Percentiles rank a stretch among this genome's conserved stretches.
Evolutionary conservation across 2,329 filamentous ascomycete genomes (phyloP).

Genomic region (Paecilomyces variotii): DNA sequence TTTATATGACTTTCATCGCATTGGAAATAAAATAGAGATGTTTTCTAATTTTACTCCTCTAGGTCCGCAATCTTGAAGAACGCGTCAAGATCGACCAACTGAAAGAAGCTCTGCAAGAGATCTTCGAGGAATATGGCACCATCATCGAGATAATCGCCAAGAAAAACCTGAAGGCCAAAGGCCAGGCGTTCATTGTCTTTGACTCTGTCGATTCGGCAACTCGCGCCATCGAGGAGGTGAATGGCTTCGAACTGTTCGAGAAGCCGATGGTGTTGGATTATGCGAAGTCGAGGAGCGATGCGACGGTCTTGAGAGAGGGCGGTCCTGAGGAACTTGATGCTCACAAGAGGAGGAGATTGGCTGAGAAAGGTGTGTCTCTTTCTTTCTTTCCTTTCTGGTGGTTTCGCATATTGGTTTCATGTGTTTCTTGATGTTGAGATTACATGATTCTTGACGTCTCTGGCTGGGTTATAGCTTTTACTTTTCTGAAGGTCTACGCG

Average conservation of each 20-base stretch:
- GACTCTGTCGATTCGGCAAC: constrained; percentile 70
- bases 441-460: constrained; percentile 3
- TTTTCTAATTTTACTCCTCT: not conserved
- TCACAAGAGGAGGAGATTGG: constrained; percentile 75
- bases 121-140: constrained; percentile 84
- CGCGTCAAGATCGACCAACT: constrained; percentile 74
- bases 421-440: not conserved
- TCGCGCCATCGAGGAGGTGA: constrained; percentile 76
- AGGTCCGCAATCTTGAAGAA: constrained; percentile 82
- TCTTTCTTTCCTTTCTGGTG: constrained; percentile 3
- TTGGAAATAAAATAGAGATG: not conserved
- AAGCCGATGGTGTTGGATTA: constrained; percentile 82
- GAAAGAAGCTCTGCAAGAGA: constrained; percentile 61
- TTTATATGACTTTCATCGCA: too few species aligned
- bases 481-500: not conserved
- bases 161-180: constrained; percentile 83
- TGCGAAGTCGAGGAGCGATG: constrained; percentile 78
- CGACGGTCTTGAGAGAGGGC: constrained; percentile 68
- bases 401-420: too few species aligned
- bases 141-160: constrained; percentile 82
- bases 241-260: constrained; percentile 87
- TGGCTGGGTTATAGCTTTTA: constrained; percentile 4
- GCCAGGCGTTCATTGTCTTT: constrained; percentile 92
- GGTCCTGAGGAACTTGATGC: constrained; percentile 72
- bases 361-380: constrained; percentile 67